Percentiles rank a stretch among this genome's conserved stretches.
phyloP scores from a whole-genome alignment of 2,329 filamentous ascomycete genomes.

The Huntiella bhutanensis region DNA sequence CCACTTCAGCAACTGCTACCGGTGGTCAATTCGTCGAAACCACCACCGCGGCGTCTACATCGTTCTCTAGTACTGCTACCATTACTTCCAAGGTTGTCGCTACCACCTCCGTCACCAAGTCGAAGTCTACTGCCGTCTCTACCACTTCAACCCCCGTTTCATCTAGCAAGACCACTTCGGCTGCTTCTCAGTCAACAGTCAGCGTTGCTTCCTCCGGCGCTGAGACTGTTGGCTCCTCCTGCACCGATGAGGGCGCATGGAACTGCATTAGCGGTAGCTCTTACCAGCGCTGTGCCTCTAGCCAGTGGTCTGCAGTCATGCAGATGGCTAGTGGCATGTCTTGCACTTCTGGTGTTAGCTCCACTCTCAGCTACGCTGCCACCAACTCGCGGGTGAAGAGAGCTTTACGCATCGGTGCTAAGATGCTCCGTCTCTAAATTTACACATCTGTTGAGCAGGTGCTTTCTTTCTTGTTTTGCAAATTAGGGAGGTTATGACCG shows the following conservation, averaged over 20 bases:
- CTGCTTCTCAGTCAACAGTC: background rate
- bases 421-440: too few species aligned
- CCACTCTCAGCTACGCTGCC: conserved; percentile 12
- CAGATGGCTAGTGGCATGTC: conserved; percentile 26
- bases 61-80: conserved; percentile 9
- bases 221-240: conserved; percentile 24
- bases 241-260: conserved; percentile 30
- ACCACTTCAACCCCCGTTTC: conserved; percentile 11
- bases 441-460: too few species aligned
- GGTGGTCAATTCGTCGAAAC: conserved; percentile 23
- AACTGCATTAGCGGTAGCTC: conserved; percentile 32
- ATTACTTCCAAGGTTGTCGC: conserved; percentile 9
- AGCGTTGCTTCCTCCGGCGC: conserved; percentile 13
- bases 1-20: background rate
- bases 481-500: too few species aligned
- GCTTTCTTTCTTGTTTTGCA: too few species aligned
- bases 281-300: conserved; percentile 37
- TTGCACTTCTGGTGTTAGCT: conserved; percentile 24
- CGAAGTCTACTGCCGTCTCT: conserved; percentile 12
- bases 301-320: conserved; percentile 27
- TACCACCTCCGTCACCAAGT: conserved; percentile 7
- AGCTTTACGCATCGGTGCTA: conserved; percentile 12
- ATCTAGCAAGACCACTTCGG: conserved; percentile 9
- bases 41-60: conserved; percentile 10
- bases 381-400: conserved; percentile 11